These are phyloP conservation scores for Cryptosporidium felis DNA, from an alignment of 169 alveolate species.

Conservation along the genomic window DNA sequence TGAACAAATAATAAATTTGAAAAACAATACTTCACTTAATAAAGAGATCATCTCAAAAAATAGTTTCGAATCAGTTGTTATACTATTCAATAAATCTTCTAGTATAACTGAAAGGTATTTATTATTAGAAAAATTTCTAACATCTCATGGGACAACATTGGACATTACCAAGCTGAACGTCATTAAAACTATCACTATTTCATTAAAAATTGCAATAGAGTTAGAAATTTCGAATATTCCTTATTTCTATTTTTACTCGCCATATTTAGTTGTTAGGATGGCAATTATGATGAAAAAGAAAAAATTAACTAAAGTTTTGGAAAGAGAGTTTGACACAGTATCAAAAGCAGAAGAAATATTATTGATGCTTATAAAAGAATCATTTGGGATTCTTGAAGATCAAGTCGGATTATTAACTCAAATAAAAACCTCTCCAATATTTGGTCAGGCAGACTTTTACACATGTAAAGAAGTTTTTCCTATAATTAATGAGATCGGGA, in stretches of 20 bases:
- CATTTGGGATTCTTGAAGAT: constrained; percentile 24
- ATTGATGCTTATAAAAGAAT: constrained; percentile 7
- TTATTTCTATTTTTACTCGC: not conserved
- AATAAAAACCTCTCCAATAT: constrained; percentile 8
- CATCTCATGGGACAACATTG: not conserved
- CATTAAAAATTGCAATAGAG: constrained; percentile 7
- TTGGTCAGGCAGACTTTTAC: constrained; percentile 54
- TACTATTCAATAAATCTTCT: not conserved
- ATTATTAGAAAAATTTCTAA: not conserved
- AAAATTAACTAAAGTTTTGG: not conserved
- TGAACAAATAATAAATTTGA: not conserved
- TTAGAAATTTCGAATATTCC: not conserved
- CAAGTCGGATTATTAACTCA: not conserved
- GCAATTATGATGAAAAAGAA: not conserved
- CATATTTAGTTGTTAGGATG: constrained; percentile 18
- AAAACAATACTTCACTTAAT: not conserved
- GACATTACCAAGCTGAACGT: not conserved
- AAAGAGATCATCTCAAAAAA: not conserved
- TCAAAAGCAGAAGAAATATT: not conserved
- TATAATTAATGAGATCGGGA: not conserved
- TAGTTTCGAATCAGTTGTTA: not conserved
- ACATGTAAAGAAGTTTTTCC: constrained; percentile 33
- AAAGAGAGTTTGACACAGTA: constrained; percentile 19
- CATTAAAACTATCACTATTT: constrained; percentile 16
- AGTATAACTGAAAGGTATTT: constrained; percentile 1